These are phyloP conservation scores for Tribonema minus DNA, from an alignment of 108 stramenopile species.

Conservation along the genomic window DNA sequence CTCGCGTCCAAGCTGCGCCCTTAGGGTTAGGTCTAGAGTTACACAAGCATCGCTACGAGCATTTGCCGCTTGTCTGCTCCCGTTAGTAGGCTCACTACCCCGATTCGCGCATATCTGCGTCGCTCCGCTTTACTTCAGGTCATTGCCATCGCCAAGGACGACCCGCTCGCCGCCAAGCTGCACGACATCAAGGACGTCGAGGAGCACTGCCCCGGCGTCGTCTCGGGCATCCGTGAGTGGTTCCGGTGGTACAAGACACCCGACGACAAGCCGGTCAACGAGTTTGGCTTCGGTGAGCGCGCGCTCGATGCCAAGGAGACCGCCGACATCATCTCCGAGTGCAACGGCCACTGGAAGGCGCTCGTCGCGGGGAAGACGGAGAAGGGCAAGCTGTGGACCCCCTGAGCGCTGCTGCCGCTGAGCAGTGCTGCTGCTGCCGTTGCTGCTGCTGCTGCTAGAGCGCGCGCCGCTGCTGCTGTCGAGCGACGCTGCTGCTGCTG, in stretches of 20 bases:
- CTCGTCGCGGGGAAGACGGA: slow-evolving; percentile 54
- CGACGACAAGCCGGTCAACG: slow-evolving; percentile 97
- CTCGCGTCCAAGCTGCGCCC: slow-evolving; percentile 61
- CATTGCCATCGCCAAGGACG: slow-evolving; percentile 80
- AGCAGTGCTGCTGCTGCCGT: too few species aligned
- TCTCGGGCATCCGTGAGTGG: slow-evolving; percentile 95
- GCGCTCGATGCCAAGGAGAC: slow-evolving; percentile 60
- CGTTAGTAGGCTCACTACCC: background rate
- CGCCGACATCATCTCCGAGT: slow-evolving; percentile 86
- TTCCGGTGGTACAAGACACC: slow-evolving; percentile 99
- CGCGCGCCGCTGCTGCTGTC: too few species aligned
- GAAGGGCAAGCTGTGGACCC: slow-evolving; percentile 55
- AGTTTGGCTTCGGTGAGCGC: slow-evolving; percentile 96
- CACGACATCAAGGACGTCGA: slow-evolving; percentile 94
- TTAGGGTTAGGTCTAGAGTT: background rate
- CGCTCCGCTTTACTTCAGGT: slow-evolving; percentile 27
- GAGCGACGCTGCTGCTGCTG: too few species aligned
- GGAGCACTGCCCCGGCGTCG: slow-evolving; percentile 63
- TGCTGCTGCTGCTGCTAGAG: too few species aligned
- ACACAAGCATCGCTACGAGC: background rate
- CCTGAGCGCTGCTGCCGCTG: too few species aligned
- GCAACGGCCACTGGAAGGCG: slow-evolving; percentile 89
- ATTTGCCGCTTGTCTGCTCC: too few species aligned
- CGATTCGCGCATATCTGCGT: background rate
- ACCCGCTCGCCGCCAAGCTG: slow-evolving; percentile 89